phyloP scores from a whole-genome alignment of 495 filamentous ascomycete genomes.

The Podospora pseudoanserina region DNA sequence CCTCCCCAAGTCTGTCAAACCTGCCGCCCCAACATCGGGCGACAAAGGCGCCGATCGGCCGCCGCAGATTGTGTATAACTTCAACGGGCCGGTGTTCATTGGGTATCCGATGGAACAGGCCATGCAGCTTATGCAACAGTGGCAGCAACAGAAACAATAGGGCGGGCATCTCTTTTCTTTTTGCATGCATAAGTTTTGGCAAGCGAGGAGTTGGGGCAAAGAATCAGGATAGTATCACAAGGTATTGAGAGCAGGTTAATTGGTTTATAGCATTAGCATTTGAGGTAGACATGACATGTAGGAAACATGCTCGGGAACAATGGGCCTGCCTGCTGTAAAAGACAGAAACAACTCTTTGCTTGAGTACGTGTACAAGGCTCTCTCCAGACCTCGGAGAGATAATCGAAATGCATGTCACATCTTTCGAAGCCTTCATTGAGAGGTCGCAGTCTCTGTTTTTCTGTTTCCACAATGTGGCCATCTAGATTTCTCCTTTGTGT shows the following conservation, averaged over 20 bases:
- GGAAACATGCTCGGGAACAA: no score
- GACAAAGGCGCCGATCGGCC: slow-evolving; percentile 33
- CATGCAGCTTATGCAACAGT: slow-evolving; percentile 63
- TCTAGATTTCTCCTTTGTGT: no score
- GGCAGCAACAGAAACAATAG: slow-evolving; percentile 30
- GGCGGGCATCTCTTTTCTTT: not conserved
- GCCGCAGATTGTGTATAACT: slow-evolving; percentile 65
- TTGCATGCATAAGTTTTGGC: not conserved
- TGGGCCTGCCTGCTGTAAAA: no score
- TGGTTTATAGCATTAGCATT: not conserved
- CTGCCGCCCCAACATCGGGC: slow-evolving; percentile 23
- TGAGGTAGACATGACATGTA: not conserved
- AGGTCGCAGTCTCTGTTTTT: not conserved
- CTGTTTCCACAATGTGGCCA: no score
- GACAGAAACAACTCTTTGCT: no score
- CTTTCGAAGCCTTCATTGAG: not conserved
- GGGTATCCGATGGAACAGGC: slow-evolving; percentile 81
- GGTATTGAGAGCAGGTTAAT: not conserved
- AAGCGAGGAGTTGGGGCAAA: slow-evolving; percentile 3
- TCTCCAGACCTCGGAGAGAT: no score
- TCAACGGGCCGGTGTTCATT: slow-evolving; percentile 82
- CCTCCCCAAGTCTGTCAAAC: slow-evolving; percentile 22
- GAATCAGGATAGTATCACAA: not conserved
- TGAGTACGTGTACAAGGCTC: no score
- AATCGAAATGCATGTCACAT: no score